A percentile compares a stretch with the other conserved stretches of the same genome.
Evolutionary conservation across 2,329 filamentous ascomycete species (phyloP).

Genomic region (Sporothrix dimorphospora): DNA sequence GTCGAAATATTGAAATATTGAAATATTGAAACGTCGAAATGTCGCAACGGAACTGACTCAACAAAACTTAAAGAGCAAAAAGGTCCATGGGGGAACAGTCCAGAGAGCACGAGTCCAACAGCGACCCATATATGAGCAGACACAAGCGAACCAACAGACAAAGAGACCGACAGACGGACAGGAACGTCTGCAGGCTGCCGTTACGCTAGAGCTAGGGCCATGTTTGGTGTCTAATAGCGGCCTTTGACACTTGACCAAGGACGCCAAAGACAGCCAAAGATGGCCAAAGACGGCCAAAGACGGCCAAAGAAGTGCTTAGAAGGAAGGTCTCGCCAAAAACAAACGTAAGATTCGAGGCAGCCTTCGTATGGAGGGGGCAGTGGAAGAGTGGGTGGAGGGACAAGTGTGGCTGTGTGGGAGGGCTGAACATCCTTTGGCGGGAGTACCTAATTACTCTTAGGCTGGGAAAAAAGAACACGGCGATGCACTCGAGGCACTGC

Average conservation of each 20-base stretch:
- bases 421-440: background rate
- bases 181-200: slow-evolving; percentile 18
- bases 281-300: background rate
- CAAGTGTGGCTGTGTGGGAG: slow-evolving; percentile 20
- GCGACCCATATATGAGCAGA: background rate
- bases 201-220: slow-evolving; percentile 24
- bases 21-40: background rate
- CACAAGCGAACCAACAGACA: background rate
- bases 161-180: background rate
- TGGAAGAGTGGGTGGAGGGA: background rate
- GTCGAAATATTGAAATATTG: background rate
- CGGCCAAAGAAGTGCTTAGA: background rate
- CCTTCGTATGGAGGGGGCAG: background rate
- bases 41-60: background rate
- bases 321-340: background rate
- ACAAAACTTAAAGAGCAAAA: background rate
- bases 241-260: background rate
- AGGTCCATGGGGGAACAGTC: background rate
- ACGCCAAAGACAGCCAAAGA: background rate
- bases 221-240: background rate
- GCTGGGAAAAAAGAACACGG: too few relatives aligned
- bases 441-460: background rate
- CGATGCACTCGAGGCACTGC: too few relatives aligned
- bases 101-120: background rate
- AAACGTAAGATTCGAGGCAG: slow-evolving; percentile 2